These are phyloP conservation scores for Rosellinia necatrix DNA, from an alignment of 2,329 filamentous ascomycete genomes.

Conservation along the genomic window DNA sequence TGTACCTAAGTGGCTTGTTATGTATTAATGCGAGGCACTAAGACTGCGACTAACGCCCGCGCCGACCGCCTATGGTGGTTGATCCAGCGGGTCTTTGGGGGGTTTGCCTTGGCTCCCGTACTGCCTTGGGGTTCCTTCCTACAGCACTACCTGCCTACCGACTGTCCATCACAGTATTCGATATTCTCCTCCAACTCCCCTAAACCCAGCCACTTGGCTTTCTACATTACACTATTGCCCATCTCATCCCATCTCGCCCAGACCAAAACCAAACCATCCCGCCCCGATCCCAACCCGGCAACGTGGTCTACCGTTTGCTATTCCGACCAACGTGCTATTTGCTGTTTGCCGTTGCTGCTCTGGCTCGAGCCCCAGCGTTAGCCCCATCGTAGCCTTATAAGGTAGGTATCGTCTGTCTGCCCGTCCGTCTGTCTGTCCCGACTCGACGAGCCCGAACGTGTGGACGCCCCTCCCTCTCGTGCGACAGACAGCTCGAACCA, in stretches of 20 bases:
- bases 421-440: neutral
- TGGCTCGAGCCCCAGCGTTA: conserved; percentile 14
- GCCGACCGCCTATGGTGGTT: conserved; percentile 14
- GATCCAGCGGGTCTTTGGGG: conserved; percentile 13
- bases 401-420: neutral
- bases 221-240: too few relatives aligned
- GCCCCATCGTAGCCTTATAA: conserved; percentile 1
- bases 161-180: neutral
- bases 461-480: conserved; percentile 8
- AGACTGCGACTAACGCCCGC: conserved; percentile 13
- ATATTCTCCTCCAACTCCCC: conserved; percentile 12
- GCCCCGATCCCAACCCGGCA: neutral
- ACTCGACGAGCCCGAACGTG: neutral
- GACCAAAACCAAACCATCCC: conserved; percentile 4
- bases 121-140: neutral
- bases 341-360: conserved; percentile 12
- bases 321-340: too few relatives aligned
- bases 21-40: conserved; percentile 19
- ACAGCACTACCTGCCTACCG: neutral
- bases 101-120: neutral
- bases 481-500: conserved; percentile 11
- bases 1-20: neutral
- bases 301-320: neutral
- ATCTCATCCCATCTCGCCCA: conserved; percentile 16
- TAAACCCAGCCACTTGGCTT: conserved; percentile 26